Conservation (phyloP, 345 rosid species). For the Stellera chamaejasme region DNA sequence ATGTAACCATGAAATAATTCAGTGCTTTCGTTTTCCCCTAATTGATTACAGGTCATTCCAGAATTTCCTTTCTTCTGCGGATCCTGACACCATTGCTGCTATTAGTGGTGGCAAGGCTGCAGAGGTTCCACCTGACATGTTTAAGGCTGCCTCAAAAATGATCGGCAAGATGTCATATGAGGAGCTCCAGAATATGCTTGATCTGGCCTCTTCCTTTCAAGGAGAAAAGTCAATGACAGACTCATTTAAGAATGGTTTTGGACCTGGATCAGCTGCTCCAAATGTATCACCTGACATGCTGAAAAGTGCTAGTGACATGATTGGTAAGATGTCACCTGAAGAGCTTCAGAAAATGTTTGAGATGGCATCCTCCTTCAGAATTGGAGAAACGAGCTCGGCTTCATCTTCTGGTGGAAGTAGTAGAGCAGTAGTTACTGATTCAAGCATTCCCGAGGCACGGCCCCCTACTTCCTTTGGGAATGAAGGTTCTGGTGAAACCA, state of each 20-base stretch:
- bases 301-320: slow-evolving; percentile 76
- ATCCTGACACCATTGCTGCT: slow-evolving; percentile 65
- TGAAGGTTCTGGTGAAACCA: slow-evolving; percentile 34
- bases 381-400: slow-evolving; percentile 29
- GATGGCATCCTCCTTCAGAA: slow-evolving; percentile 58
- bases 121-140: slow-evolving; percentile 75
- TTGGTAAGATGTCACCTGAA: slow-evolving; percentile 64
- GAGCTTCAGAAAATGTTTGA: slow-evolving; percentile 87
- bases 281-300: slow-evolving; percentile 71
- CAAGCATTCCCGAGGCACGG: slow-evolving; percentile 20
- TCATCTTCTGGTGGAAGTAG: slow-evolving; percentile 19
- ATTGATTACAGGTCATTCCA: slow-evolving; percentile 55
- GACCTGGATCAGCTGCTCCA: slow-evolving; percentile 36
- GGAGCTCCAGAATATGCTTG: slow-evolving; percentile 81
- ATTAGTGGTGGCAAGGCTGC: slow-evolving; percentile 67
- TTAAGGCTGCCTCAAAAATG: slow-evolving; percentile 77
- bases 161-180: slow-evolving; percentile 84
- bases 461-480: slow-evolving; percentile 22
- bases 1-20: background rate
- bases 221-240: slow-evolving; percentile 40
- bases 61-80: slow-evolving; percentile 63
- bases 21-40: slow-evolving; percentile 3
- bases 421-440: slow-evolving; percentile 14
- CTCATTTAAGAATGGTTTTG: slow-evolving; percentile 30
- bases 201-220: slow-evolving; percentile 66